Conservation (phyloP, 495 filamentous ascomycete genomes). For the Aspergillus biplanus region DNA sequence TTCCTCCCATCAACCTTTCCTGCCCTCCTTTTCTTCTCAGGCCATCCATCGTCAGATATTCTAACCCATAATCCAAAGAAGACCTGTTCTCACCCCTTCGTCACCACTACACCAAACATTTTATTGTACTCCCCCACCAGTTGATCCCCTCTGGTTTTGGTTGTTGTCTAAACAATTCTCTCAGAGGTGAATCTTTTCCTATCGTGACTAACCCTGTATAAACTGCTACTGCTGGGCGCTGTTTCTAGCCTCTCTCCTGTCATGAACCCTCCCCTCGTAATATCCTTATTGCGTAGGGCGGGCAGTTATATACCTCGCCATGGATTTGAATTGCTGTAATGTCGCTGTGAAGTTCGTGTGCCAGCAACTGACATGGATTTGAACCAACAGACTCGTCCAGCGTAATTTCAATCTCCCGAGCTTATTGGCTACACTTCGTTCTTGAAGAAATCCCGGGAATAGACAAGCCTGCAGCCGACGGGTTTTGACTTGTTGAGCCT, state of each 20-base stretch:
- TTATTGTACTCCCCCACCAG: slow-evolving; percentile 2
- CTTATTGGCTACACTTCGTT: slow-evolving; percentile 11
- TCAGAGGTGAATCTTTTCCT: slow-evolving; percentile 18
- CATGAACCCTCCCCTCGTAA: slow-evolving; percentile 23
- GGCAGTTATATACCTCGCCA: slow-evolving; percentile 21
- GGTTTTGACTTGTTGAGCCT: too few relatives aligned
- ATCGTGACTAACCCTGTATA: slow-evolving; percentile 8
- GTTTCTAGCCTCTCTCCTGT: neutral
- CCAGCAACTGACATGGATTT: slow-evolving; percentile 28
- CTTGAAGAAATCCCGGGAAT: slow-evolving; percentile 8
- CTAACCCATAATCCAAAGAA: slow-evolving; percentile 4
- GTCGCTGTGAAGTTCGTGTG: slow-evolving; percentile 20
- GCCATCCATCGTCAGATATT: slow-evolving; percentile 13
- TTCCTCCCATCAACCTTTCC: slow-evolving; percentile 9
- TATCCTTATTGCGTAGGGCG: slow-evolving; percentile 31
- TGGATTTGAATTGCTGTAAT: slow-evolving; percentile 25
- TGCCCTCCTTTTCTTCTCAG: slow-evolving; percentile 11
- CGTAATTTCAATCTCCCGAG: slow-evolving; percentile 24
- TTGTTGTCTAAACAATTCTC: slow-evolving; percentile 7
- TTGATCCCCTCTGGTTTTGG: slow-evolving; percentile 5
- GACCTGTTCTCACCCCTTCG: slow-evolving; percentile 2
- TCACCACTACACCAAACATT: slow-evolving; percentile 3
- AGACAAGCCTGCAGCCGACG: neutral
- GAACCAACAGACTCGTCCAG: slow-evolving; percentile 22
- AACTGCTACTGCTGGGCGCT: neutral